Evolutionary conservation across 352 stramenopile genomes (phyloP), one percentile per base, ranked within the genome.

Genomic region (Pythium graminicola): DNA sequence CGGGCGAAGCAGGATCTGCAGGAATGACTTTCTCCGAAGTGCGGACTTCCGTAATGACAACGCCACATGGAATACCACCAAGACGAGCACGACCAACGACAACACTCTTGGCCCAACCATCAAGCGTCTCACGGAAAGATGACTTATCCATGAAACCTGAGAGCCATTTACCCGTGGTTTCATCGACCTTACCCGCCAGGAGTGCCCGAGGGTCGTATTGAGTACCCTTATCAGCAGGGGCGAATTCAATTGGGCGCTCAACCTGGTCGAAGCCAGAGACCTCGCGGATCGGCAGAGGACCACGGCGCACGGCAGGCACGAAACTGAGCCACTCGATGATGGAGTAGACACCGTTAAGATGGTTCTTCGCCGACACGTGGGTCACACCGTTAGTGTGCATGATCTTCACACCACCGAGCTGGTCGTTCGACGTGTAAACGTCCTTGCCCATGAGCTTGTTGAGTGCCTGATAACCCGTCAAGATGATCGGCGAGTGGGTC

Each of bases 361-460:
- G 97, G 76, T 99, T 97, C 56, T 97, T 89, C 24, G 95, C 85
- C 47, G 95, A 85, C 58, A 98, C 51, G 80, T 99, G 97, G 13
- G 97, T 98, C 35, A 99, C 95, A 61, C 97, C 97, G 77, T 99
- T 99, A 40, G 89, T 95, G 70, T 98, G 96, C 97, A 99, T 99
- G 65, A 99, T 98, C 62, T 96, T 97, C 50, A 98, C 87, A 17
- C 97, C 97, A 67, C 97, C 97, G n/a, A 99, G 80, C 72, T 99
- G 97, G 63, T 99, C 95, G 74, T 99, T 99, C 4, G 95, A 99
- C 29, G 95, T 97, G 81, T 99, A 99, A 41, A 99, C 96, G 62
- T 98, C 88, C 67, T 96, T 93, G 62, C 97, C 97, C 97, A 99
- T 99, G 41, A 99, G 82, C 76, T 99, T 99, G 80, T 99, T 99